Base-by-base conservation (phyloP, 1,284 basidiomycete genomes). In the Cryptococcus sp. region DNA sequence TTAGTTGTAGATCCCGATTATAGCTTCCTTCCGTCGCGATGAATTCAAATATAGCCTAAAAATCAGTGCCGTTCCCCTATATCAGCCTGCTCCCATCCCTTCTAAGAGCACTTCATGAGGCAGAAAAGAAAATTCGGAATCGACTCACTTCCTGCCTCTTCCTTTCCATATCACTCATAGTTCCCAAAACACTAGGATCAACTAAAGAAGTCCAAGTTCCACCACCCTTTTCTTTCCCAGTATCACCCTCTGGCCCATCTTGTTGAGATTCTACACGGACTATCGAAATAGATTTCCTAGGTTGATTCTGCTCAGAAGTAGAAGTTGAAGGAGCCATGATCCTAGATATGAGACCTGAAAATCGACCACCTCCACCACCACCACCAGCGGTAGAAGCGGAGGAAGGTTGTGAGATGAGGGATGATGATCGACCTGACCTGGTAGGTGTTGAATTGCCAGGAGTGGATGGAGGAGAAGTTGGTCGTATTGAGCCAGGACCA, bases 181-280 rank as follows among this genome's bases (percentile, higher is more conserved):
- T 87, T 22, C 85, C 84, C 31, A 96, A 73, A 0, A 87, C 88
- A 34, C 83, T 82, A 56, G 83, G 83, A 61, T 93, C 88, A 0
- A 97, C 86, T 46, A 97, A 76, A 68, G 87, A 91, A 2, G 87
- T 85, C 93, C 93, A 97, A 0, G 90, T 91, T 82, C 90, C 67
- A 3, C 69, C 71, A 37, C 70, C 51, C 28, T 43, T 21, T 3
- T 45, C 24, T n/a, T 21, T 28, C 41, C 13, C 18, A 32, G 3
- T 36, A 34, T 16, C 16, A 41, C 39, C 39, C 14, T 10, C 39
- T 19, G 11, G 11, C 9, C 14, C 19, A 34, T 34, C 32, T n/a
- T n/a, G n/a, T n/a, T n/a, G n/a, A n/a, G n/a, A n/a, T 24, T 62
- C 60, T 22, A 55, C 42, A 13, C 52, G 64, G 45, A 45, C 62